Conservation (phyloP, 2,329 filamentous ascomycete genomes). For the Cordyceps fumosorosea region DNA sequence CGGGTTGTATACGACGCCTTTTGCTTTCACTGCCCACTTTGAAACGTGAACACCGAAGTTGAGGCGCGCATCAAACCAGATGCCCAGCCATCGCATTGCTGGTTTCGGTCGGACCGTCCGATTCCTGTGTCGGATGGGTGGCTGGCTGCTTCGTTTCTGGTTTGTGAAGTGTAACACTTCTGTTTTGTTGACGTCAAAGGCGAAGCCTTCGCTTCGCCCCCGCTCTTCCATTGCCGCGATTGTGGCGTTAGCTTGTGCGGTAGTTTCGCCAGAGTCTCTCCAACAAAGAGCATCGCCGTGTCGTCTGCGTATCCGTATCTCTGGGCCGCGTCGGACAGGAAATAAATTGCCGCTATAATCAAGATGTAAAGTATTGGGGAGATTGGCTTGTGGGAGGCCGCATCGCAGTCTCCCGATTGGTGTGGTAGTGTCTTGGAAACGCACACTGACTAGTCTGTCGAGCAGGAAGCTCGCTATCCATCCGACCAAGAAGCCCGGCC, state of each 20-base stretch:
- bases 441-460: too few species aligned
- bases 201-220: slow-evolving; percentile 16
- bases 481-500: too few species aligned
- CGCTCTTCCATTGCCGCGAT: slow-evolving; percentile 14
- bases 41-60: slow-evolving; percentile 16
- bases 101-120: not conserved
- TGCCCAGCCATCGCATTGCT: slow-evolving; percentile 18
- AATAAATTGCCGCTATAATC: not conserved
- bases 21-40: slow-evolving; percentile 15
- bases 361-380: slow-evolving; percentile 5
- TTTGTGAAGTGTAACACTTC: slow-evolving; percentile 19
- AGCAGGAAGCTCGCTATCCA: too few species aligned
- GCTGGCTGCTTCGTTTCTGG: not conserved
- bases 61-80: slow-evolving; percentile 17
- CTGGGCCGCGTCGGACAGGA: too few species aligned
- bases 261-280: slow-evolving; percentile 14
- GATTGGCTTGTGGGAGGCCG: not conserved
- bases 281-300: slow-evolving; percentile 15
- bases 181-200: slow-evolving; percentile 19
- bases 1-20: slow-evolving; percentile 12
- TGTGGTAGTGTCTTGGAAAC: too few species aligned
- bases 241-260: slow-evolving; percentile 8
- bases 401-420: too few species aligned
- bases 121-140: slow-evolving; percentile 5
- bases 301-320: slow-evolving; percentile 19